Base-by-base conservation (phyloP, 2,329 filamentous ascomycete species). In the Cytospora piceicola region DNA sequence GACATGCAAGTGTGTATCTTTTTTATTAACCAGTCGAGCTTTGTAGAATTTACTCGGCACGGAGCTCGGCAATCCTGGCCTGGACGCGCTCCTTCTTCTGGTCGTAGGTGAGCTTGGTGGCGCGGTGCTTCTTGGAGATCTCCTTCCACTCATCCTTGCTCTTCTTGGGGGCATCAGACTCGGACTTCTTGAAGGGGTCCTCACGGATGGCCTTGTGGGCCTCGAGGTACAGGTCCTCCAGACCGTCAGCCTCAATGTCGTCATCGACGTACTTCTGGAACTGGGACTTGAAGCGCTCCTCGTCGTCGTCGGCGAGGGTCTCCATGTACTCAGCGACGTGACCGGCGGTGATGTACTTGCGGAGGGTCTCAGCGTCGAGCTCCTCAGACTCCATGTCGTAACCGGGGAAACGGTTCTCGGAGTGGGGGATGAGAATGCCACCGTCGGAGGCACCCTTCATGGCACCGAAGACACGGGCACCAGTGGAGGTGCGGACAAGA, bases 311-410 rank as follows among this genome's bases (percentile, higher is more conserved):
- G 83, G 95, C 95, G 72, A 99, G 92, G 67, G 91, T 95, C 90
- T 99, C 95, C 95, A 99, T 99, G 90, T 99, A 99, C 89, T 99
- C 95, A 74, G 94, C 94, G 72, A 99, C 92, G 89, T 99, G 95
- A 70, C 95, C 94, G 78, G 88, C 95, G 82, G 92, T 94, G 88
- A 99, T 99, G 91, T 99, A 99, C 87, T 94, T 96, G 88, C 94
- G 93, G 79, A 99, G 92, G 73, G 88, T 91, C 82, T 99, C 95
- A 77, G 93, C 88, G 76, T 99, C 95, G 77, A 99, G 92, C 88
- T 98, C 94, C 91, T 99, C 94, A 81, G 85, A 83, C 87, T 99
- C 95, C 36, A 97, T 92, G 81, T 99, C 95, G 90, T 85, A 99
- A 77, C 95, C 95, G 76, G 95, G 95, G 93, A 99, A 99, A 77